Evolutionary conservation across 2,329 filamentous ascomycete genomes (phyloP).

Genomic region (Bipolaris cookei): DNA sequence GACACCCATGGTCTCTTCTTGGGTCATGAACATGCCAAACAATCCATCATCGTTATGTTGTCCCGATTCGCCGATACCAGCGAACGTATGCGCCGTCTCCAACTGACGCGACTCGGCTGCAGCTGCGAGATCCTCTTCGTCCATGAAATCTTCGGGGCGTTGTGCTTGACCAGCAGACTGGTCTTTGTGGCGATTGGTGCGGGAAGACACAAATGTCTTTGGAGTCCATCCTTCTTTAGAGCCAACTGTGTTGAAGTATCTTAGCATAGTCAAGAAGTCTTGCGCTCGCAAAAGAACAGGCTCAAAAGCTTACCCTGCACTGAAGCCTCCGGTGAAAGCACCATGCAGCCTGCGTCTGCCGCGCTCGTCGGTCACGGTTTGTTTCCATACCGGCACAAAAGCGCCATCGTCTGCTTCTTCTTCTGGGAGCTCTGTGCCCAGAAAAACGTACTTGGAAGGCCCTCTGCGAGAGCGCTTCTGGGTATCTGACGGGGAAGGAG

Average conservation of each 20-base stretch:
- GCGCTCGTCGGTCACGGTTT: constrained; percentile 92
- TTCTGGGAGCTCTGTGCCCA: constrained; percentile 80
- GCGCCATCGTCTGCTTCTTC: constrained; percentile 86
- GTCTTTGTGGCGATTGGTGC: constrained; percentile 76
- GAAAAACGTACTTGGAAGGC: constrained; percentile 46
- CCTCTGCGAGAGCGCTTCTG: constrained; percentile 76
- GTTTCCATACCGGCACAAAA: constrained; percentile 96
- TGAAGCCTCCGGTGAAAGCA: constrained; percentile 95
- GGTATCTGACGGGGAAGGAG: constrained; percentile 45
- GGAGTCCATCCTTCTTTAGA: constrained; percentile 99
- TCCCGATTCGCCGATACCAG: constrained; percentile 73
- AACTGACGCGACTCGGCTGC: constrained; percentile 78
- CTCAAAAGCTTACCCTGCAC: constrained; percentile 75
- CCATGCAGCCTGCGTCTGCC: constrained; percentile 91
- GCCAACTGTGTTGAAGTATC: constrained; percentile 97
- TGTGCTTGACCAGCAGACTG: constrained; percentile 61
- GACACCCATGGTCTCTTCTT: constrained; percentile 84
- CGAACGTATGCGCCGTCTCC: constrained; percentile 75
- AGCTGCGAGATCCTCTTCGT: constrained; percentile 91
- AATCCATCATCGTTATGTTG: constrained; percentile 61
- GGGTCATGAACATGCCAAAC: constrained; percentile 72
- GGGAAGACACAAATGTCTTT: constrained; percentile 88
- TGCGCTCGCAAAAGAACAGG: constrained; percentile 23
- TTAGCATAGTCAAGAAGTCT: constrained; percentile 55
- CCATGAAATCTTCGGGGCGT: constrained; percentile 92